phyloP scores from a whole-genome alignment of 1,139 yeast species.

The Blastobotrys raffinosifermentans region DNA sequence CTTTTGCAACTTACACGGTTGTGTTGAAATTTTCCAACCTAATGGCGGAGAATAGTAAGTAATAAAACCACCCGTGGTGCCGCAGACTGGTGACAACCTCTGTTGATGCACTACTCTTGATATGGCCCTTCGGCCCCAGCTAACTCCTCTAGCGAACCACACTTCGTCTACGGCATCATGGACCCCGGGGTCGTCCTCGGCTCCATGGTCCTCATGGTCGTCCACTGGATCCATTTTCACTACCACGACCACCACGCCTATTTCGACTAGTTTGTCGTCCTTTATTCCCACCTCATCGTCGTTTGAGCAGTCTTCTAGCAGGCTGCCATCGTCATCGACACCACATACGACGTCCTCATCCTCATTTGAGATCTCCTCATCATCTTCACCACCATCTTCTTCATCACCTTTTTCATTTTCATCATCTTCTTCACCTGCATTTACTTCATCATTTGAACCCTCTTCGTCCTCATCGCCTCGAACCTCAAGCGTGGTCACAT shows the following conservation, averaged over 20 bases:
- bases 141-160: slow-evolving; percentile 2
- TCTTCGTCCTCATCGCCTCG: neutral
- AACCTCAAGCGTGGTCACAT: neutral
- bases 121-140: too few relatives aligned
- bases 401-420: neutral
- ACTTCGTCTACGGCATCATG: slow-evolving; percentile 1
- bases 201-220: slow-evolving; percentile 1
- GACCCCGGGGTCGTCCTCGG: neutral
- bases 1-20: too few relatives aligned
- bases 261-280: neutral
- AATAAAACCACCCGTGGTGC: too few relatives aligned
- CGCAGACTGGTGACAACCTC: too few relatives aligned
- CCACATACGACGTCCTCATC: neutral
- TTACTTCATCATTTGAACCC: neutral
- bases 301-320: neutral
- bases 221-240: neutral
- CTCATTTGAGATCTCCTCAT: neutral
- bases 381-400: neutral
- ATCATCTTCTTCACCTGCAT: neutral
- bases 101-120: too few relatives aligned
- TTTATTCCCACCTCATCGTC: neutral
- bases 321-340: neutral
- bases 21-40: too few relatives aligned
- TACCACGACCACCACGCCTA: slow-evolving; percentile 1
- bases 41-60: too few relatives aligned